Conservation (phyloP, 306 rosid genomes). For the Senna siamea region DNA sequence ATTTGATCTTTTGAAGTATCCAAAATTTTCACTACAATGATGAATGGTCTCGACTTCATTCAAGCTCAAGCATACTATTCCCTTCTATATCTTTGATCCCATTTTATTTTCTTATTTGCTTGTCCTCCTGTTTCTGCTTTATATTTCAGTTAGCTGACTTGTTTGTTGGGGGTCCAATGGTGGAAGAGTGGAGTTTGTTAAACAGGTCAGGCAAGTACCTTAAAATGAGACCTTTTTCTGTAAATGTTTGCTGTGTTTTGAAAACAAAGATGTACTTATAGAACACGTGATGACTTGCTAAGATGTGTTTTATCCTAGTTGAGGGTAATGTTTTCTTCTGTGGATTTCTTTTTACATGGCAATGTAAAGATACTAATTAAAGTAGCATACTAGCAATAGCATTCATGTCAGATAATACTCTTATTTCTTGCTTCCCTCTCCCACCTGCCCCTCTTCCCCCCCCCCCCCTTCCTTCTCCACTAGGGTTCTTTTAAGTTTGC, state of each 20-base stretch:
- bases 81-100: not conserved
- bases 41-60: too few relatives aligned
- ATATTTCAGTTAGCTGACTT: not conserved
- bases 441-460: too few relatives aligned
- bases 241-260: conserved; percentile 14
- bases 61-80: too few relatives aligned
- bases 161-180: not conserved
- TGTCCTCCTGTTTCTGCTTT: not conserved
- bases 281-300: not conserved
- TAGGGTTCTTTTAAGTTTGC: too few relatives aligned
- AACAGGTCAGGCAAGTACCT: not conserved
- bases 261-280: not conserved
- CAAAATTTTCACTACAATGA: too few relatives aligned
- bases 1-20: conserved; percentile 10
- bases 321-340: not conserved
- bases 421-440: too few relatives aligned
- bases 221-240: conserved; percentile 1
- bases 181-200: conserved; percentile 13
- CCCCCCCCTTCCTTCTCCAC: too few relatives aligned
- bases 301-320: not conserved
- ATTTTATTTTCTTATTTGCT: conserved; percentile 3
- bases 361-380: not conserved
- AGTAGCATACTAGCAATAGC: not conserved
- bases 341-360: not conserved
- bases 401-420: not conserved